Evolutionary conservation across 176 grass and related monocot genomes (phyloP).

Genomic region (Juncus inflexus): DNA sequence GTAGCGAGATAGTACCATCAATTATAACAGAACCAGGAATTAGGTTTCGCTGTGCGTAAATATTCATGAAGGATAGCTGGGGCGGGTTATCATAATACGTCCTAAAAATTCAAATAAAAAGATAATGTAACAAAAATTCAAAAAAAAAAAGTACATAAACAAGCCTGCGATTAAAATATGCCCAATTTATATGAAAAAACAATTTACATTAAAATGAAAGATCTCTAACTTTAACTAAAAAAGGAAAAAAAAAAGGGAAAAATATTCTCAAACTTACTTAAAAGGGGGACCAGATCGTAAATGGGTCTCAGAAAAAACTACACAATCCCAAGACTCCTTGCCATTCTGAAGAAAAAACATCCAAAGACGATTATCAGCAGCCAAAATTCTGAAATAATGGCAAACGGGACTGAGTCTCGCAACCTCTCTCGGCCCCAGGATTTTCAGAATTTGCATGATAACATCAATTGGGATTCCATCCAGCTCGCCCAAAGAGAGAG

Average conservation of each 20-base stretch:
- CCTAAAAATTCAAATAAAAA: conserved; percentile 32
- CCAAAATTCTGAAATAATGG: conserved; percentile 54
- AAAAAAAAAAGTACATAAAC: neutral
- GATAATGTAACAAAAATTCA: neutral
- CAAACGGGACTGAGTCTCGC: conserved; percentile 51
- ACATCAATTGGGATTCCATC: conserved; percentile 70
- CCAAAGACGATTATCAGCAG: conserved; percentile 75
- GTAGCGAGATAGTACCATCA: conserved; percentile 46
- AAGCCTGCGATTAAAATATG: too few species aligned
- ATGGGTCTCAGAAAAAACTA: conserved; percentile 84
- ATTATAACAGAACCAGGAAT: conserved; percentile 78
- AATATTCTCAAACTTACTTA: conserved; percentile 28
- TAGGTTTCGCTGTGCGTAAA: conserved; percentile 47
- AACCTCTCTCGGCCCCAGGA: conserved; percentile 55
- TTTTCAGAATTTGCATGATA: conserved; percentile 64
- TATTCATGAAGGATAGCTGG: conserved; percentile 63
- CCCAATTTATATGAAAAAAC: too few species aligned
- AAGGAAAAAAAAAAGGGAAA: neutral
- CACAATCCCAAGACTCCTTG: conserved; percentile 65
- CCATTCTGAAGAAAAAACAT: conserved; percentile 60
- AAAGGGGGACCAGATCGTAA: conserved; percentile 31
- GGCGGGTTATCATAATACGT: conserved; percentile 32
- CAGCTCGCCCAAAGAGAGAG: conserved; percentile 45
- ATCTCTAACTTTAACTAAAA: neutral
- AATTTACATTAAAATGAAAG: neutral